Conservation (phyloP, 2,329 filamentous ascomycete genomes). For the Mollisia scopiformis region DNA sequence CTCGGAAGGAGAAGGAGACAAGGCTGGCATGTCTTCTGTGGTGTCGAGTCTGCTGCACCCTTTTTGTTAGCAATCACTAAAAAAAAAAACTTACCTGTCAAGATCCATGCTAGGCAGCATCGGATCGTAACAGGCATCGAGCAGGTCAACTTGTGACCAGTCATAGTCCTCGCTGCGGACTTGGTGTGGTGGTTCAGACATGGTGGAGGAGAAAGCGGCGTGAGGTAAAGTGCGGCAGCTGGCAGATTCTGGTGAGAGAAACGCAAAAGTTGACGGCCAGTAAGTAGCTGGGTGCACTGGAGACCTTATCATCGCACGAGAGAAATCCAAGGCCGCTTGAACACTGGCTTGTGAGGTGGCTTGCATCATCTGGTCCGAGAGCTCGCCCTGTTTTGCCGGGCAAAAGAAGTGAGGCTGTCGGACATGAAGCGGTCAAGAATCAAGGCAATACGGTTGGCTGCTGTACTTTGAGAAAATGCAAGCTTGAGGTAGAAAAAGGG, state of each 20-base stretch:
- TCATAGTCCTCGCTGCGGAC: not conserved
- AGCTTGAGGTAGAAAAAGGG: too few species aligned
- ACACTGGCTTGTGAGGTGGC: not conserved
- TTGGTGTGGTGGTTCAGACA: slow-evolving; percentile 17
- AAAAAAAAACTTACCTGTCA: slow-evolving; percentile 30
- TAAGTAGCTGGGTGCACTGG: not conserved
- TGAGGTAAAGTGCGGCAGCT: not conserved
- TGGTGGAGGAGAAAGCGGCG: slow-evolving; percentile 23
- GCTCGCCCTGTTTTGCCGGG: slow-evolving; percentile 8
- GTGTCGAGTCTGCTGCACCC: slow-evolving; percentile 17
- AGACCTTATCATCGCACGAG: not conserved
- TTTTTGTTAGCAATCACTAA: slow-evolving; percentile 29
- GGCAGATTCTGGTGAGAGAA: not conserved
- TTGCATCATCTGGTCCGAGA: not conserved
- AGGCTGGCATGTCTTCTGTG: not conserved
- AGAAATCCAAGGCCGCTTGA: not conserved
- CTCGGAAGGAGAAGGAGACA: not conserved
- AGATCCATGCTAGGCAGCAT: slow-evolving; percentile 15
- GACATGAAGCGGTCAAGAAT: too few species aligned
- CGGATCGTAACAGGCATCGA: slow-evolving; percentile 24
- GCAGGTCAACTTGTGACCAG: slow-evolving; percentile 19
- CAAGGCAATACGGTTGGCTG: too few species aligned
- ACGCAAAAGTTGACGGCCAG: not conserved
- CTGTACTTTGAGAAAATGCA: too few species aligned
- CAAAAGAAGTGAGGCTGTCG: not conserved